Base-by-base conservation (phyloP, 1,284 basidiomycete species). In the Xanthoconium separans region DNA sequence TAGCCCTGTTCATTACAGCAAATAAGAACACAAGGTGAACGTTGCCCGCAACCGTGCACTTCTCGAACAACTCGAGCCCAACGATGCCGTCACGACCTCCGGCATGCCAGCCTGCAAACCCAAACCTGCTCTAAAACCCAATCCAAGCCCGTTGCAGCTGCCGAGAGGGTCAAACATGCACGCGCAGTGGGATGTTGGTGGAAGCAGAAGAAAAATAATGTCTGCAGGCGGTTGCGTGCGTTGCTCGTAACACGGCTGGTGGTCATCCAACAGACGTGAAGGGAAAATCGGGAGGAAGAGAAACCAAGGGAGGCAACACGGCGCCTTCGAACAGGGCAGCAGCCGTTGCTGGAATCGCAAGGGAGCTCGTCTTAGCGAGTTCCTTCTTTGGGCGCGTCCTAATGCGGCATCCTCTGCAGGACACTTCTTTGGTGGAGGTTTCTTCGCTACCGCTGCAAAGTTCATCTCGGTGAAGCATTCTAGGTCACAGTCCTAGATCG, bases 41-140 rank as follows among this genome's bases (percentile, higher is more conserved):
- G 91, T 91, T 48, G 87, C 86, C 12, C 79, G 87, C 45, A 92
- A 92, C 65, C 83, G 80, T 41, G 85, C 82, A 11, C 73, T 91
- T 9, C 76, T 92, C 31, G 84, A 86, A 55, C 71, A 87, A 62
- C 78, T 92, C 22, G 81, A 87, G 20, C 73, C 91, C 33, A 80
- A 82, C 58, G 80, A 82, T 59, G 83, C 81, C 3, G 76, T 79
- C 16, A 69, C 74, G 9, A 67, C 72, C n/a, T 73, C 87, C 6
- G 77, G 76, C n/a, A 64, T 78, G 20, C 65, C 73, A n/a, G 62
- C 59, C n/a, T n/a, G n/a, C 16, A 76, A 72, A 50, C 60, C 60
- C 29, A 72, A 68, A 33, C 54, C 63, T 15, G 44, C 70, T 30
- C 64, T 73, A 0, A 77, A 76, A 59, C 59, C 69, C 4, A 76